A percentile compares a stretch with the other conserved stretches of the same genome.
Conservation (phyloP, 2,329 filamentous ascomycete species). For the Fusarium dimerum region DNA sequence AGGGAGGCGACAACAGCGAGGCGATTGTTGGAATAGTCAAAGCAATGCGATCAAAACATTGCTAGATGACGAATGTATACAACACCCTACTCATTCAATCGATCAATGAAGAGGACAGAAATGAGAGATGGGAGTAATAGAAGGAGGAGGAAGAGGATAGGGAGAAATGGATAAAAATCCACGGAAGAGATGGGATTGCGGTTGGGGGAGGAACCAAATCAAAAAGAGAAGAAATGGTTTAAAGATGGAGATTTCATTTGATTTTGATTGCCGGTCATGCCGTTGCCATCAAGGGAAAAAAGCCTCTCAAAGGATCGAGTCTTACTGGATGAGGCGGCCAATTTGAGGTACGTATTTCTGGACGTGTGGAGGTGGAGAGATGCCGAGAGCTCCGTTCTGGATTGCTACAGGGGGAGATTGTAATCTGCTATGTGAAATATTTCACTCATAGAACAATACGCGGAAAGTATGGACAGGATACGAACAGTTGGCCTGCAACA, state of each 20-base stretch:
- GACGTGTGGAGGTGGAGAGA: constrained; percentile 28
- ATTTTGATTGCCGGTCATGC: constrained; percentile 25
- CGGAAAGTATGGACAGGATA: background rate
- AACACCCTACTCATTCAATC: constrained; percentile 15
- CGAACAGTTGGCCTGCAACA: too few relatives aligned
- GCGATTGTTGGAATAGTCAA: background rate
- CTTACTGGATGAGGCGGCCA: constrained; percentile 23
- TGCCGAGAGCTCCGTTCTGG: constrained; percentile 26
- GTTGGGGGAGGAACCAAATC: constrained; percentile 6
- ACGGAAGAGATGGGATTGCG: constrained; percentile 1
- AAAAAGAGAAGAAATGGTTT: constrained; percentile 10
- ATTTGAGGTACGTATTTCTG: constrained; percentile 26
- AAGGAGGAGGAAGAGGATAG: background rate
- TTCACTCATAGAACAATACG: background rate
- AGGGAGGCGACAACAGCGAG: background rate
- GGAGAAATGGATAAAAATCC: background rate
- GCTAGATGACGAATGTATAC: background rate
- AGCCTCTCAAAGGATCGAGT: constrained; percentile 11
- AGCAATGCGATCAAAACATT: constrained; percentile 9
- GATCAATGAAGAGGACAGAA: constrained; percentile 20
- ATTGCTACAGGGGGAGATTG: background rate
- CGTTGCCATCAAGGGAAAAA: constrained; percentile 26
- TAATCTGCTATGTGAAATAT: background rate
- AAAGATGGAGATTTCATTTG: constrained; percentile 4
- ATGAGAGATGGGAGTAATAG: constrained; percentile 1